Base-by-base conservation (phyloP, 2,329 filamentous ascomycete genomes). In the Aureobasidium namibiae region DNA sequence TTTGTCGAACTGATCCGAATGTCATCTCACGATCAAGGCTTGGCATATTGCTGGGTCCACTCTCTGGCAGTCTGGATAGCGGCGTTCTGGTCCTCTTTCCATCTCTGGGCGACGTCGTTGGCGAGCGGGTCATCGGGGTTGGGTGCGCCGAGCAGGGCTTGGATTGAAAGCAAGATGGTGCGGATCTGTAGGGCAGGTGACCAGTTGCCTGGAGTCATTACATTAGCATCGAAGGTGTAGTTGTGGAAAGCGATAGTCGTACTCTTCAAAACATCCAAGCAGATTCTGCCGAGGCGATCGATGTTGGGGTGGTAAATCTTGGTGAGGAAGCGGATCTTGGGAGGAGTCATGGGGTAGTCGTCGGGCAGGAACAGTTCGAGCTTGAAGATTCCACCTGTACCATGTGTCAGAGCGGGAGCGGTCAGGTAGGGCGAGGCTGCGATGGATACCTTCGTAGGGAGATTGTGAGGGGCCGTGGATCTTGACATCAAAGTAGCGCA, bases 271-370 rank as follows among this genome's bases (percentile, higher is more conserved):
- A 99, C 94, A 72, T 99, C 94, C 52, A 99, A 78, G 72, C 95
- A 99, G 75, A 99, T 99, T 62, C 94, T 88, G 62, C 94, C 94
- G 2, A 99, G 84, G 76, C 95, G 95, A 74, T 99, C 94, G 67
- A 99, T 96, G 73, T 99, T 99, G 56, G 94, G 94, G 74, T 99
- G 95, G 76, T 97, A 99, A 74, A 99, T 97, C 78, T 96, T 96
- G 67, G 95, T 99, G 54, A 99, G 81, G 76, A 99, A 99, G 59
- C 94, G 89, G 70, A 99, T 96, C 80, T 96, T 96, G 46, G 94
- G 94, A 57, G 94, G 92, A 34, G 91, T 96, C 94, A 99, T 99
- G 42, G 94, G 94, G 73, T 99, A 99, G 78, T 99, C 94, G 70
- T 99, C 94, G 45, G 95, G 95, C 24, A 99, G 82, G 74, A 99